A percentile compares a stretch with the other conserved stretches of the same genome.
phyloP scores from a whole-genome alignment of 257 asterid species.

The Orobanche coerulescens region DNA sequence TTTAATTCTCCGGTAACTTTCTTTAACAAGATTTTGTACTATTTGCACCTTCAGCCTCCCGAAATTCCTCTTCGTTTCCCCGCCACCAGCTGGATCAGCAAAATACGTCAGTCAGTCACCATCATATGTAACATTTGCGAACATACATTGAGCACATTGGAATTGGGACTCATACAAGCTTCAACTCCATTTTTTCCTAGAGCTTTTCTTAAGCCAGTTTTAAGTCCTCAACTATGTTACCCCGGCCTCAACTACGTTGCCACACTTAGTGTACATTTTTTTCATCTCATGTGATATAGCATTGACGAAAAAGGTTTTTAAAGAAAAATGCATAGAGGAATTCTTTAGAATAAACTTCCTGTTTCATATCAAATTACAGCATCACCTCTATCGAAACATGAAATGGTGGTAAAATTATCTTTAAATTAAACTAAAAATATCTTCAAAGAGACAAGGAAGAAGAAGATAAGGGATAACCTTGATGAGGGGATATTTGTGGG shows the following conservation, averaged over 20 bases:
- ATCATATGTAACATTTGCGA: not conserved
- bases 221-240: slow-evolving; percentile 10
- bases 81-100: slow-evolving; percentile 32
- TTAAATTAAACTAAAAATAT: not conserved
- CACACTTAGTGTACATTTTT: not conserved
- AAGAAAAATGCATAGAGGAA: not conserved
- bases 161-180: not conserved
- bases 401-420: not conserved
- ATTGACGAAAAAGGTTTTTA: not conserved
- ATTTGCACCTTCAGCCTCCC: slow-evolving; percentile 77
- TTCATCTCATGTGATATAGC: slow-evolving; percentile 1
- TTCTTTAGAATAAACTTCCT: not conserved
- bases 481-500: slow-evolving; percentile 25
- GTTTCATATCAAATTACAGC: not conserved
- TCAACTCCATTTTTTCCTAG: not conserved
- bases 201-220: slow-evolving; percentile 1
- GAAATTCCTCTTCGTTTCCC: slow-evolving; percentile 48
- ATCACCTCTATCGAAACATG: not conserved
- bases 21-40: slow-evolving; percentile 51
- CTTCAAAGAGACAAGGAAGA: not conserved
- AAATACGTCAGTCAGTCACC: not conserved
- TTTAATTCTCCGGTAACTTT: slow-evolving; percentile 46
- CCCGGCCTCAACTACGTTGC: no score
- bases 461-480: slow-evolving; percentile 22
- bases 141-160: not conserved